Base-by-base conservation (phyloP, 331 rosid species). In the Phaseolus coccineus region DNA sequence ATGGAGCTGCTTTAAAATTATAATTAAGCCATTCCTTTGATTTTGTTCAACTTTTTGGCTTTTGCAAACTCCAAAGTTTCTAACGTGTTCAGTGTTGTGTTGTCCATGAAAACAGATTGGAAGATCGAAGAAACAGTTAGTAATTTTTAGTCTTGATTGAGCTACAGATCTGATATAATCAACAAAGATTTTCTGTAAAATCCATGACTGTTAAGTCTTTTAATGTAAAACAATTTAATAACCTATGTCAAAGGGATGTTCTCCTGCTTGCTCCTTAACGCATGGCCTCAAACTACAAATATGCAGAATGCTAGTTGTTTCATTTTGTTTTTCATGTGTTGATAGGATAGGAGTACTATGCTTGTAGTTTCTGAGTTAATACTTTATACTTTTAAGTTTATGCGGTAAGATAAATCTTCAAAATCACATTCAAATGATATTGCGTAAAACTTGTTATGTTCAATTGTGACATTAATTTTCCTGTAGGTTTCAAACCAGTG, bases 131-230 rank as follows among this genome's bases (percentile, higher is more conserved):
- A 35, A 37, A 35, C 25, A 12, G 37, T 68, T 69, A 15, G 24
- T 48, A 27, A 19, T 33, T 71, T 8, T n/a, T 28, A 9, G 28
- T 46, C 25, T 47, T 61, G 79, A 59, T 61, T 74, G 71, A 47
- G 35, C 48, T 30, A 61, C 10, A 46, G n/a, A 59, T 19, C 8
- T 11, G 1, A 42, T 16, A 46, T 27, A 61, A 58, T 8, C 22
- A 44, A 39, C 35, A 25, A 59, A 15, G 13, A 27, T 46, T 13
- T 61, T 55, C 39, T 42, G 19, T 22, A 52, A 72, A 28, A 14
- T n/a, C 10, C 22, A 35, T 35, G 39, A 5, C 39, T 35, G 39
- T 35, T 35, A 5, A 35, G 39, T 35, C 39, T 35, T 8, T 74
- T 74, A 33, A 27, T 8, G 4, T 58, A 27, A 24, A 28, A 58